Percentiles rank a stretch among this genome's conserved stretches.
Evolutionary conservation across 2,329 filamentous ascomycete species (phyloP).

Genomic region (Pestalotiopsis sp.): DNA sequence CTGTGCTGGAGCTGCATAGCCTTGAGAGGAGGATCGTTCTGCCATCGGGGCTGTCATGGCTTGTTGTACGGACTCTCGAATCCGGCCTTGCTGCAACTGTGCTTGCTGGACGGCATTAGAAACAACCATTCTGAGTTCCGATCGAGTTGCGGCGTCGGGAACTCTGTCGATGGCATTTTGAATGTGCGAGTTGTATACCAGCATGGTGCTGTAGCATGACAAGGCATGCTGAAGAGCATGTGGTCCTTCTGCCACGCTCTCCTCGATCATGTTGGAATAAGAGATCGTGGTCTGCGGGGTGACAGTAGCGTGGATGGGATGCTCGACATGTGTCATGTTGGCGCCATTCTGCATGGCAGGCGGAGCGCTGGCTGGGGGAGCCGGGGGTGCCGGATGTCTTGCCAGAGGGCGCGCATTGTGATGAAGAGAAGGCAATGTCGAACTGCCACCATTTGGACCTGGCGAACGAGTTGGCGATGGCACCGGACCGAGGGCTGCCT

Average conservation of each 20-base stretch:
- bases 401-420: conserved; percentile 14
- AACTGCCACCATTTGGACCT: not conserved
- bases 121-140: conserved; percentile 53
- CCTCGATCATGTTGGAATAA: conserved; percentile 56
- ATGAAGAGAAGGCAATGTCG: conserved; percentile 61
- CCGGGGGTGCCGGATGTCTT: conserved; percentile 19
- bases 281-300: conserved; percentile 40
- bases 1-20: not conserved
- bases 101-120: conserved; percentile 46
- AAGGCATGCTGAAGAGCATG: conserved; percentile 49
- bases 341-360: conserved; percentile 27
- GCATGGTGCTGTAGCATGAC: conserved; percentile 48
- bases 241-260: conserved; percentile 52
- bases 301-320: conserved; percentile 34
- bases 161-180: conserved; percentile 55
- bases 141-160: conserved; percentile 47
- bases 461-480: not conserved
- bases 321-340: conserved; percentile 31
- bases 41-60: conserved; percentile 10
- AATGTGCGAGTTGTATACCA: conserved; percentile 50
- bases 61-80: conserved; percentile 29
- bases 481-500: not conserved
- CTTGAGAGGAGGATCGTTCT: not conserved
- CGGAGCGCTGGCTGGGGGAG: conserved; percentile 26
- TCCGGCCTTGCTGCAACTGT: conserved; percentile 46